Base-by-base conservation (phyloP, 129 eudicot genomes). In the Heracleum sosnowskyi region DNA sequence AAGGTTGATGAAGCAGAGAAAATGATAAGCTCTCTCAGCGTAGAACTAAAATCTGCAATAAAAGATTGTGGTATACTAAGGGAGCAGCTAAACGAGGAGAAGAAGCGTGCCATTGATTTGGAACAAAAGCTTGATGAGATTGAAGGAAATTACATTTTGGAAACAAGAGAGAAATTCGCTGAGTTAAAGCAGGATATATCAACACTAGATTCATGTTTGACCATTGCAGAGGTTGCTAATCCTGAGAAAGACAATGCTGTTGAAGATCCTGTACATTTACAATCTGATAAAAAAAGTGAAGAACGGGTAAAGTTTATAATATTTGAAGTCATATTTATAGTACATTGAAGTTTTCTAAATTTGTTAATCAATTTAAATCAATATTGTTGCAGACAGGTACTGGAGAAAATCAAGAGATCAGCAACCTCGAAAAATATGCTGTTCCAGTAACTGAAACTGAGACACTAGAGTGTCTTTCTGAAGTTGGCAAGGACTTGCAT, bases 311-410 rank as follows among this genome's bases (percentile, higher is more conserved):
- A 34, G 24, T 62, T 60, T 20, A 20, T 45, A 20, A 80, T 8
- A 8, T 75, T 83, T 70, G 16, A 76, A 28, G 45, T 20, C 77
- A 34, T 49, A 34, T 63, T 24, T 72, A 15, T 35, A 16, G 53
- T 63, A 35, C 79, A 35, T 0, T 77, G 46, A 60, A 77, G 57
- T 49, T 55, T 53, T 87, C 47, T 41, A 49, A 37, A 33, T 42
- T 60, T 2, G n/a, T 70, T 79, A 40, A 71, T 39, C 55, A 31
- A 49, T 39, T 17, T 73, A 45, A n/a, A 63, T 57, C 66, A 63
- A 57, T 79, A 69, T 81, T 71, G 84, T 82, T 90, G 88, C 91
- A 90, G 97, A 78, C 89, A 63, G 88, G 90, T 82, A 84, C 55
- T 18, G 68, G 75, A 69, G 83, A 31, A 79, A 79, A 34, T 36